Base-by-base conservation (phyloP, 768 basidiomycete genomes). In the Suillus brevipes region DNA sequence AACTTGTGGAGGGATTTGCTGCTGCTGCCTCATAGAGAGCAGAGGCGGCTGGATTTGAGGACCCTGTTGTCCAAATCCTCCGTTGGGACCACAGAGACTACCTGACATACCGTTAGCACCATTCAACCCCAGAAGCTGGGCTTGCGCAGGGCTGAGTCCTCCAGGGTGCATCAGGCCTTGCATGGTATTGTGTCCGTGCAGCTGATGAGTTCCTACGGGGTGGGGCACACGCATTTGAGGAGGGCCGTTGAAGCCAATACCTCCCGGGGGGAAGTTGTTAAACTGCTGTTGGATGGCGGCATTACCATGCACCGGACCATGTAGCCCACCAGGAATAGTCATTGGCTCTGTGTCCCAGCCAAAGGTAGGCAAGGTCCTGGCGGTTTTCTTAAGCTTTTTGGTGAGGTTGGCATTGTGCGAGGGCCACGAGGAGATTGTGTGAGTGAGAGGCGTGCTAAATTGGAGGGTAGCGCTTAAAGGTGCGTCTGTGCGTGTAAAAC, bases 291-390 rank as follows among this genome's bases (percentile, higher is more conserved):
- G 84, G 61, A 78, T 76, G 50, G 81, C 79, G 5, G 76, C 79
- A 68, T 81, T 85, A 57, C 77, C 75, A 65, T 84, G 86, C 23
- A 86, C 67, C 34, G 77, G 74, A 55, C 78, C 75, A 66, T 85
- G 86, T 45, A 86, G 71, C 6, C 79, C 78, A 23, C 79, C 80
- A 60, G 81, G 77, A 70, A 86, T 77, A 36, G 86, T 83, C 34
- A 85, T 71, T 59, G 74, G 92, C 49, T 89, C 89, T 0, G 93
- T 97, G 72, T 97, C 94, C 92, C 95, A 97, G 0, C 93, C 90
- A 73, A 99, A 99, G 1, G 89, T 79, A 2, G 94, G 94, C 28
- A 97, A 81, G 1, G 84, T 69, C 45, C 71, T 71, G 71, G 94
- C 90, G 4, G 87, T 83, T 78, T 96, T 97, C 76, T 92, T 92